Percentiles rank a stretch among this genome's conserved stretches.
Evolutionary conservation across 768 basidiomycete genomes (phyloP).

Genomic region (Amanita inopinata): DNA sequence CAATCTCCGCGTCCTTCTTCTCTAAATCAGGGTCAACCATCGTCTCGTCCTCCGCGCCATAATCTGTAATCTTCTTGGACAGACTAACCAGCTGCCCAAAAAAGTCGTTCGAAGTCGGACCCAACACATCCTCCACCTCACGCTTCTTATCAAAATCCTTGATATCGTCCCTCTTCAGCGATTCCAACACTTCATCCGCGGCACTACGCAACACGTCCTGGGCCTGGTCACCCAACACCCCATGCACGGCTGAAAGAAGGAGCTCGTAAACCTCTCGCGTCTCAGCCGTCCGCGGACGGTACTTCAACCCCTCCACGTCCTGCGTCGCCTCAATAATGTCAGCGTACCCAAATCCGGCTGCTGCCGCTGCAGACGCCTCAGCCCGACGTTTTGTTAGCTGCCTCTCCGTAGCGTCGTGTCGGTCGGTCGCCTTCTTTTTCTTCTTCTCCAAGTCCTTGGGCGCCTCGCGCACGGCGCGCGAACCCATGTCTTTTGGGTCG

Average conservation of each 20-base stretch:
- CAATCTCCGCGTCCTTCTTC: constrained; percentile 79
- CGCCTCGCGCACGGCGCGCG: constrained; percentile 69
- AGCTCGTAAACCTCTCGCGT: constrained; percentile 93
- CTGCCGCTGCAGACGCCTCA: constrained; percentile 30
- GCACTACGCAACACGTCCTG: constrained; percentile 95
- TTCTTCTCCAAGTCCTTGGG: constrained; percentile 91
- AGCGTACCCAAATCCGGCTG: constrained; percentile 59
- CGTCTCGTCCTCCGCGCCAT: constrained; percentile 76
- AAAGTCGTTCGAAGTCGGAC: constrained; percentile 52
- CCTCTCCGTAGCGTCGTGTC: constrained; percentile 48
- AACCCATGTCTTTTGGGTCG: constrained; percentile 87
- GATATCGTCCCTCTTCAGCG: constrained; percentile 76
- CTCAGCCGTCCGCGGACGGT: constrained; percentile 89
- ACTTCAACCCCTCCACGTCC: constrained; percentile 86
- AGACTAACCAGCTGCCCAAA: constrained; percentile 80
- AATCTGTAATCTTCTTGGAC: constrained; percentile 95
- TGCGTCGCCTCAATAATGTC: constrained; percentile 94
- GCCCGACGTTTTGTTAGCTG: constrained; percentile 46
- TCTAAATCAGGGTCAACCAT: constrained; percentile 75
- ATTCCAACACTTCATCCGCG: constrained; percentile 84
- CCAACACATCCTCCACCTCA: constrained; percentile 76
- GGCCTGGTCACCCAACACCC: constrained; percentile 83
- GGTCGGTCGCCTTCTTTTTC: constrained; percentile 74
- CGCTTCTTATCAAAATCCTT: constrained; percentile 98
- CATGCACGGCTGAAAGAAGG: constrained; percentile 76